Evolutionary conservation across 441 rosid species (phyloP), one percentile per base, ranked within the genome.

Genomic region (Adansonia rubrostipa): DNA sequence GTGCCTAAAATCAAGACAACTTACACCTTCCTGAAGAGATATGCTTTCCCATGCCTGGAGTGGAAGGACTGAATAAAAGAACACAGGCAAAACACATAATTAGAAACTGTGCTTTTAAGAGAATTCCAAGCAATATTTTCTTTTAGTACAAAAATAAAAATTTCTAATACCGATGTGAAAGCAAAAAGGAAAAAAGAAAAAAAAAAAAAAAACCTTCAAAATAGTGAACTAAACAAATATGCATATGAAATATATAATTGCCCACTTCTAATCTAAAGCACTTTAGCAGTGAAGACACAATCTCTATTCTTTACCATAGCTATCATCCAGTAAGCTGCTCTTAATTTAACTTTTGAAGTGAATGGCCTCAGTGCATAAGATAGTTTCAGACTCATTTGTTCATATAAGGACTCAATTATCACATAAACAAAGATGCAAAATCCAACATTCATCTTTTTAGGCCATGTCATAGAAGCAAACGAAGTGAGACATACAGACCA

Each of bases 11-110:
- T 80, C 40, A 79, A 86, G 85, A 89, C 80, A 86, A 92, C 99
- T 94, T 94, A 96, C 99, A 94, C 98, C 84, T 94, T 92, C 66
- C 74, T 87, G 94, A 96, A 94, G 89, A 96, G 98, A 87, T 96
- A 96, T 82, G 99, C 99, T 89, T 88, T 91, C 86, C 99, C 98
- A 86, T 96, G 96, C 84, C 90, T 87, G 91, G 82, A 14, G 67
- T 91, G 91, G 88, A 96, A 94, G 67, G 95, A 80, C 99, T 94
- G 91, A 80, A 86, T 76, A 63, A 72, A 80, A 85, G 75, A 48
- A 82, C 78, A 87, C 70, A 77, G 73, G 72, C 75, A 74, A 80
- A 83, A 75, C 71, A 83, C 22, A 53, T 9, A 42, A 81, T 93
- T 82, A 93, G 89, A 79, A 79, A 47, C 73, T 75, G 74, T 78